Evolutionary conservation across 2,329 filamentous ascomycete species (phyloP).

Genomic region (Zymoseptoria crescenta): DNA sequence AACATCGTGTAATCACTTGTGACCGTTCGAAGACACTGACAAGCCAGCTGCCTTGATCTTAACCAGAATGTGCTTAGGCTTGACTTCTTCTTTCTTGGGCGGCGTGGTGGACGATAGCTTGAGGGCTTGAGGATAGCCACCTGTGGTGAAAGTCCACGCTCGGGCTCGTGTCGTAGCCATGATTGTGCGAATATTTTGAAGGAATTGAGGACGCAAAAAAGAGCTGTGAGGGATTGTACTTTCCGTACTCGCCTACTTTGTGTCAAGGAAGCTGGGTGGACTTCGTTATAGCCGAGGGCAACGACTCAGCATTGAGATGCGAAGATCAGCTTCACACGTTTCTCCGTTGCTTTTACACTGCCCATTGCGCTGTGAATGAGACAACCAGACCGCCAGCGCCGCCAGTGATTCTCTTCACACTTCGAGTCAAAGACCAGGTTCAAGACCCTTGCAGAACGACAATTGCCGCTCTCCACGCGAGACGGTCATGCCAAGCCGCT

Average conservation of each 20-base stretch:
- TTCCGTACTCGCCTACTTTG: not conserved
- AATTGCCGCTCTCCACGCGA: not conserved
- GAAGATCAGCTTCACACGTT: not conserved
- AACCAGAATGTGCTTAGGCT: conserved; percentile 23
- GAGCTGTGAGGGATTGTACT: not conserved
- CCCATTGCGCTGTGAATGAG: not conserved
- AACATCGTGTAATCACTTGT: not conserved
- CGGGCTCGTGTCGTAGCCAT: conserved; percentile 19
- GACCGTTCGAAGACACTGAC: not conserved
- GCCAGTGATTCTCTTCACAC: no score
- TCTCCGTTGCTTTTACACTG: not conserved
- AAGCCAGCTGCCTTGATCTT: conserved; percentile 28
- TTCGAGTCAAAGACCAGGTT: no score
- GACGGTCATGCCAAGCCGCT: not conserved
- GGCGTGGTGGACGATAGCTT: conserved; percentile 18
- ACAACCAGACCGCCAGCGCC: no score
- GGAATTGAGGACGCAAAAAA: not conserved
- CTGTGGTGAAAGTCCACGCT: conserved; percentile 29
- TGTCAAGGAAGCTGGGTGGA: not conserved
- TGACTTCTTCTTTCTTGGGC: conserved; percentile 15
- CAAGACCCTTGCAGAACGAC: not conserved
- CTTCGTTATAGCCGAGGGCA: not conserved
- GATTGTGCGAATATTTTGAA: not conserved
- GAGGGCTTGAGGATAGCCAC: conserved; percentile 25
- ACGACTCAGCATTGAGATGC: not conserved